These are phyloP conservation scores for Saccharum officinarum DNA, from an alignment of 176 grass and related monocot species.

Conservation along the genomic window DNA sequence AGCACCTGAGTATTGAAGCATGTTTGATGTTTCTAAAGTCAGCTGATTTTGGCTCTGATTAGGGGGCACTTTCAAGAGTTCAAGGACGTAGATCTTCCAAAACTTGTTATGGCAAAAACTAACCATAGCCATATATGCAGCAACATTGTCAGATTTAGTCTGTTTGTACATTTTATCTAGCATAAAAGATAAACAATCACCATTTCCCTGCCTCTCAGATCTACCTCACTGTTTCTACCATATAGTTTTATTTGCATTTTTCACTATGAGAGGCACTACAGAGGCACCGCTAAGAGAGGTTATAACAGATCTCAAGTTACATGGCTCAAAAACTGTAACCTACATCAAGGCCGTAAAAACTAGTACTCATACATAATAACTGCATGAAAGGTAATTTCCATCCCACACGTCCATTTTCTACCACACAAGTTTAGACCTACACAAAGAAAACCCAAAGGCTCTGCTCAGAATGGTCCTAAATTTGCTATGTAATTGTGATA, in stretches of 20 bases:
- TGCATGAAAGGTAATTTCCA: neutral
- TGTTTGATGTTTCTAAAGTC: constrained; percentile 16
- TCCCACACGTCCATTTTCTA: neutral
- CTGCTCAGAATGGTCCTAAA: neutral
- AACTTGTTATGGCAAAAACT: neutral
- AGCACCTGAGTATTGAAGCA: neutral
- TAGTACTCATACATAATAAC: neutral
- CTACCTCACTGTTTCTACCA: neutral
- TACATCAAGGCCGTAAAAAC: neutral
- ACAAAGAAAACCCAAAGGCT: neutral
- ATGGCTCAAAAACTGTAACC: neutral
- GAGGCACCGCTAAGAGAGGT: neutral
- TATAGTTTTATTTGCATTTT: neutral
- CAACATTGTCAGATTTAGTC: neutral
- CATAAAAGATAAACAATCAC: neutral
- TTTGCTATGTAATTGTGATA: neutral
- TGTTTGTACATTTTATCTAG: neutral
- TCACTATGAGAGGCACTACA: neutral
- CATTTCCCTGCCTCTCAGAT: neutral
- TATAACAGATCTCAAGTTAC: neutral
- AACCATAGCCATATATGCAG: neutral
- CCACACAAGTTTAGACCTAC: neutral
- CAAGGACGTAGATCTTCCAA: neutral
- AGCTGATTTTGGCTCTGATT: neutral
- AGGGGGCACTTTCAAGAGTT: neutral